Evolutionary conservation across 1,284 basidiomycete genomes (phyloP).

Genomic region (Malassezia globosa): DNA sequence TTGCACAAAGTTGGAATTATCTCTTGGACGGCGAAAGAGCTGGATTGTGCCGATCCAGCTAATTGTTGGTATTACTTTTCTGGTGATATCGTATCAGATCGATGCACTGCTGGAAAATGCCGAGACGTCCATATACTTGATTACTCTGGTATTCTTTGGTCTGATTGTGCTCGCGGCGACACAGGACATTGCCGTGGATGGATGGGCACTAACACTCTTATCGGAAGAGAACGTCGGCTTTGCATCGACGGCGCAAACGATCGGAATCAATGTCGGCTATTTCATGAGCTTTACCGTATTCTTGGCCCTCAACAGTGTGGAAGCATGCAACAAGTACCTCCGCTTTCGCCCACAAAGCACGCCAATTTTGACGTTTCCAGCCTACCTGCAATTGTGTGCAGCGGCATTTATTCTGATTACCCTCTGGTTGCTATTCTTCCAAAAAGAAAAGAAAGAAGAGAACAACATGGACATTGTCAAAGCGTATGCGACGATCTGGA

Average conservation of each 20-base stretch:
- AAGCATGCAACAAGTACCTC: constrained; percentile 73
- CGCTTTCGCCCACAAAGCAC: constrained; percentile 55
- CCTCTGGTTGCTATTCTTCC: constrained; percentile 69
- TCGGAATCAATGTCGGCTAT: constrained; percentile 90
- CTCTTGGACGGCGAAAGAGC: constrained; percentile 76
- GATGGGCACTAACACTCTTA: constrained; percentile 92
- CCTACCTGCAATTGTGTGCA: constrained; percentile 80
- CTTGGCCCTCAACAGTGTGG: constrained; percentile 85
- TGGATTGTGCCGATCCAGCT: constrained; percentile 98
- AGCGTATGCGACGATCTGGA: constrained; percentile 90
- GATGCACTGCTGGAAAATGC: constrained; percentile 70
- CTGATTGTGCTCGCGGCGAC: constrained; percentile 88
- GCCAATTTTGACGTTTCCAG: constrained; percentile 66
- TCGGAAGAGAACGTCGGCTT: constrained; percentile 91
- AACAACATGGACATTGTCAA: constrained; percentile 67
- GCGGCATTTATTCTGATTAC: constrained; percentile 71
- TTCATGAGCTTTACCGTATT: constrained; percentile 96
- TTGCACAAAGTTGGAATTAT: constrained; percentile 20
- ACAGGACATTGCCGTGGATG: constrained; percentile 98
- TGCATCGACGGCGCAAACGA: constrained; percentile 94
- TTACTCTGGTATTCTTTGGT: constrained; percentile 77
- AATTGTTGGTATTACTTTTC: constrained; percentile 75
- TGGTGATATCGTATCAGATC: constrained; percentile 71
- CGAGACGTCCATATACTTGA: constrained; percentile 61
- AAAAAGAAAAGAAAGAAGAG: constrained; percentile 62